Base-by-base conservation (phyloP, 352 stramenopile species). In the Phytophthora podocarpi region DNA sequence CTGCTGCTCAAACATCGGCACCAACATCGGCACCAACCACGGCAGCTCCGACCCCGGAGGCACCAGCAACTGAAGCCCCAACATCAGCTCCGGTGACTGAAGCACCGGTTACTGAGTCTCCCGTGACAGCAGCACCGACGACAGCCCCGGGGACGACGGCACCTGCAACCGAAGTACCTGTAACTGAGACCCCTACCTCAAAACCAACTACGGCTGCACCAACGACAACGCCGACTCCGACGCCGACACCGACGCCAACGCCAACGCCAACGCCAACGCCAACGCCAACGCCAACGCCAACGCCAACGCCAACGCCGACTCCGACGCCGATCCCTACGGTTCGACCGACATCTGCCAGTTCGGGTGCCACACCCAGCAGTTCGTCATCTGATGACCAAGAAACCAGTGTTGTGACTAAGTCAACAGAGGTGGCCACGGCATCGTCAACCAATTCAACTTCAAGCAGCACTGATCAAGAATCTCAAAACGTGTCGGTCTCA, bases 321-420 rank as follows among this genome's bases (percentile, higher is more conserved):
- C 15, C 49, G 30, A 51, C 48, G 11, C 13, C 59, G 20, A 50
- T 43, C 12, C n/a, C 46, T 2, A 13, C 16, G 52, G 10, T 37
- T 67, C 28, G 54, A 58, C 26, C 42, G 52, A 12, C 61, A 32
- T 26, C 21, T 34, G 13, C 35, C 32, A 26, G 36, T 43, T 53
- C 49, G 36, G 37, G 31, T 34, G 20, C 4, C 3, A 24, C 36
- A 12, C 15, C 0, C 20, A 52, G 36, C 30, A 46, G 15, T 26
- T 36, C 27, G 28, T 5, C 28, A 28, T 42, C 35, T 16, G 6
- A 9, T 23, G 49, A 56, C 42, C 16, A 32, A 28, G 41, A 61
- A 15, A 23, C 27, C 11, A 42, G n/a, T 20, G 26, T 20, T 18
- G 18, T 9, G 8, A 42, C 47, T 1, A 18, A 27, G 28, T n/a